Base-by-base conservation (phyloP, 176 grass and related monocot species). In the Aechmea fasciata region DNA sequence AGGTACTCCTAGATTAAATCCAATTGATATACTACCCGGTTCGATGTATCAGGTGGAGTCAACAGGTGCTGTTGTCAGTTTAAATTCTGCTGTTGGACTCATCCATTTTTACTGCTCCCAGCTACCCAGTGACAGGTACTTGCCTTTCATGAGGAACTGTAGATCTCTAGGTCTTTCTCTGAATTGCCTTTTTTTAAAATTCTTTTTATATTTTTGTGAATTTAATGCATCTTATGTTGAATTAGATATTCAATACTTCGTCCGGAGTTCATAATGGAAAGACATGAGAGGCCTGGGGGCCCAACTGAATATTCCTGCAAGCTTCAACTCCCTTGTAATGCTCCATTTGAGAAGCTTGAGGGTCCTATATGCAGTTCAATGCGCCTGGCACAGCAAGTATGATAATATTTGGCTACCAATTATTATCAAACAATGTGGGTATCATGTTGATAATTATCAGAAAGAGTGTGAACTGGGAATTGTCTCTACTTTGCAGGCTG, bases 41-140 rank as follows among this genome's bases (percentile, higher is more conserved):
- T 85, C 94, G 48, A 80, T 90, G 63, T 99, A 99, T 66, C 89
- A 99, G 55, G 94, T 99, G 18, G 81, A 93, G 83, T 90, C 94
- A 63, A 99, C 94, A 69, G 94, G 94, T 70, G 89, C 94, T 76
- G 80, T 99, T 85, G 94, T 99, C 41, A 99, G 94, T 76, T 87
- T 99, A 77, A 99, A 99, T 78, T 99, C 94, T 73, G 94, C 94
- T 69, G 94, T 99, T 77, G 88, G 89, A 51, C 94, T 99, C 10
- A 14, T 93, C 59, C 87, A 99, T 81, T 89, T 99, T 74, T 99
- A 99, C 72, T 99, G 94, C 74, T 99, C 94, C 47, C 94, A 99
- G 73, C 68, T 99, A 62, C 94, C 94, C 47, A 93, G 86, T 63
- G 94, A 99, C 82, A 92, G 94, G 94, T 99, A 73, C 14, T 76